These are phyloP conservation scores for Rutstroemia sp. DNA, from an alignment of 2,329 filamentous ascomycete genomes.

Conservation along the genomic window DNA sequence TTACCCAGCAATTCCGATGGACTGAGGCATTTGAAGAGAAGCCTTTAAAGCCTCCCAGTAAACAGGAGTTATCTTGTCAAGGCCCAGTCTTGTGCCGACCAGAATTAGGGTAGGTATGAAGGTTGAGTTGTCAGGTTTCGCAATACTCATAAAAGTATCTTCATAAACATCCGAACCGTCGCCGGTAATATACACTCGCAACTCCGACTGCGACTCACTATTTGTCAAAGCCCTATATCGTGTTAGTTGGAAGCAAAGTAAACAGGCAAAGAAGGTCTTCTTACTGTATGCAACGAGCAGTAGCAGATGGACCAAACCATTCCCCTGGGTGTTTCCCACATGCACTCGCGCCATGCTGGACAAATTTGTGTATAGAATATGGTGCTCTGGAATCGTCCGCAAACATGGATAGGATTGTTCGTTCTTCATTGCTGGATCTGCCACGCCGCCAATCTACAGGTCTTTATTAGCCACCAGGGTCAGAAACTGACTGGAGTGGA, in stretches of 20 bases:
- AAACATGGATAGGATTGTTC: slow-evolving; percentile 69
- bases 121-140: slow-evolving; percentile 53
- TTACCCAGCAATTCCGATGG: slow-evolving; percentile 92
- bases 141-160: slow-evolving; percentile 74
- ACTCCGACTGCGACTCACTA: slow-evolving; percentile 48
- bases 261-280: slow-evolving; percentile 27
- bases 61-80: slow-evolving; percentile 87
- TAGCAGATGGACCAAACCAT: slow-evolving; percentile 98
- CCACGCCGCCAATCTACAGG: slow-evolving; percentile 67
- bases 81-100: slow-evolving; percentile 80
- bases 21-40: slow-evolving; percentile 79
- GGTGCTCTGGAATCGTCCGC: slow-evolving; percentile 80
- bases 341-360: slow-evolving; percentile 73
- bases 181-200: slow-evolving; percentile 82
- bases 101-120: slow-evolving; percentile 86
- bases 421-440: slow-evolving; percentile 51
- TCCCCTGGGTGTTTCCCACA: slow-evolving; percentile 95
- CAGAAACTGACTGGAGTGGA: neutral
- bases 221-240: slow-evolving; percentile 62
- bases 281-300: slow-evolving; percentile 88
- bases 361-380: slow-evolving; percentile 93
- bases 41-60: slow-evolving; percentile 93
- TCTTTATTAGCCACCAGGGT: slow-evolving; percentile 7
- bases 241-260: slow-evolving; percentile 9
- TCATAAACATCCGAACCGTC: slow-evolving; percentile 91